Evolutionary conservation across 78 protist species (phyloP), one percentile per base, ranked within the genome.

Genomic region (Dictyostelium discoideum): DNA sequence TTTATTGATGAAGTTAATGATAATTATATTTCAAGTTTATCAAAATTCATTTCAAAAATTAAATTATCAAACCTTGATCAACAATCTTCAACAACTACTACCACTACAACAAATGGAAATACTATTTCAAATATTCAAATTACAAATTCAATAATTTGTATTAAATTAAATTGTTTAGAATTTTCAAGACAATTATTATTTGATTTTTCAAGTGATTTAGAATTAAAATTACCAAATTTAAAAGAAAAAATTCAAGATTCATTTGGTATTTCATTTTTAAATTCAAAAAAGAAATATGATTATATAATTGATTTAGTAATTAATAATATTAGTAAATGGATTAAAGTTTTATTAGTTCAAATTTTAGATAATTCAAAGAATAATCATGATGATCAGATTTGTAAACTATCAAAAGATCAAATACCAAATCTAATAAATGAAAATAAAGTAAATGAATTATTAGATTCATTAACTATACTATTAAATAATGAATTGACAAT

Each of bases 141-240:
- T n/a, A 79, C 26, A 39, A 79, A 79, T 20, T 79, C 84, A 16
- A 44, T 7, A 6, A 79, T 39, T 20, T 89, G 94, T 89, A 74
- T 89, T 18, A 54, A 89, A 48, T 46, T 89, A 24, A 89, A 89
- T 32, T 89, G 57, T 8, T 65, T 89, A 3, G 94, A 89, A 39
- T 73, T 54, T 22, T 89, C 94, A 14, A 40, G 94, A 42, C 83
- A 67, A 29, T n/a, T 89, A 14, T 48, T 89, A 29, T 85, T 79
- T n/a, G 94, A 89, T 22, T 48, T 81, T 67, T n/a, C 40, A 3
- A 67, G 22, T 20, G 73, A 74, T 26, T 13, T 89, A 4, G 76
- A 48, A 79, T 10, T 11, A 18, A 79, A 63, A 14, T 77, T 89
- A 48, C 86, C 78, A 44, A n/a, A 40, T 73, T 57, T 60, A 39